Evolutionary conservation across 1,284 basidiomycete species (phyloP).

Genomic region (Puccinia sorghi): DNA sequence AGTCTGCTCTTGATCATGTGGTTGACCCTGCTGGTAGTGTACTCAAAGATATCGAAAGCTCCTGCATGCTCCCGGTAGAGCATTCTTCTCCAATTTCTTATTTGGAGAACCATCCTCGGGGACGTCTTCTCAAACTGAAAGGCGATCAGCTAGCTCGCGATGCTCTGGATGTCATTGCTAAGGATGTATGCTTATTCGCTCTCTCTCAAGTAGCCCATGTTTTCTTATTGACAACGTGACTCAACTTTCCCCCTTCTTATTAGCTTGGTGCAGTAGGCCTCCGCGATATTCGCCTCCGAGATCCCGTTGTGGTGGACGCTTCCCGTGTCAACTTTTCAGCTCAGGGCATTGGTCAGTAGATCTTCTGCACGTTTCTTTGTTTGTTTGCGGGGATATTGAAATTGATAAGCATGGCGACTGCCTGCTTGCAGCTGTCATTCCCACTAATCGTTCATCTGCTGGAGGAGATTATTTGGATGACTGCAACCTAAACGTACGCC

Average conservation of each 20-base stretch:
- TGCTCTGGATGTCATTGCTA: conserved; percentile 8
- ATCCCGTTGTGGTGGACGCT: conserved; percentile 23
- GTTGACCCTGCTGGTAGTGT: conserved; percentile 4
- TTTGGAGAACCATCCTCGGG: conserved; percentile 19
- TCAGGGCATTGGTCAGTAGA: conserved; percentile 34
- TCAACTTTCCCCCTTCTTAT: background rate
- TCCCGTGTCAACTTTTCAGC: conserved; percentile 41
- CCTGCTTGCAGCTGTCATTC: background rate
- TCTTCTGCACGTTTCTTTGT: background rate
- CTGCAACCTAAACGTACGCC: background rate
- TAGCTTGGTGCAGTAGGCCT: conserved; percentile 23
- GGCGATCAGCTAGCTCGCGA: conserved; percentile 15
- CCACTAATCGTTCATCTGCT: background rate
- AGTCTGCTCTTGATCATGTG: background rate
- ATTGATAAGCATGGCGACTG: background rate
- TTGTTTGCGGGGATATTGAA: background rate
- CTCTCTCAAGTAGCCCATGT: background rate
- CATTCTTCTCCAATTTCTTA: conserved; percentile 31
- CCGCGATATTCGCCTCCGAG: background rate
- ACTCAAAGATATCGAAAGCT: conserved; percentile 41
- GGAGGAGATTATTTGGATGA: background rate
- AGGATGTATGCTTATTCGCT: conserved; percentile 11
- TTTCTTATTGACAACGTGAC: background rate
- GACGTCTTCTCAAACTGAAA: background rate
- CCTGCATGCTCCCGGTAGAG: conserved; percentile 16